These are phyloP conservation scores for Suillus discolor DNA, from an alignment of 768 basidiomycete genomes.

Conservation along the genomic window DNA sequence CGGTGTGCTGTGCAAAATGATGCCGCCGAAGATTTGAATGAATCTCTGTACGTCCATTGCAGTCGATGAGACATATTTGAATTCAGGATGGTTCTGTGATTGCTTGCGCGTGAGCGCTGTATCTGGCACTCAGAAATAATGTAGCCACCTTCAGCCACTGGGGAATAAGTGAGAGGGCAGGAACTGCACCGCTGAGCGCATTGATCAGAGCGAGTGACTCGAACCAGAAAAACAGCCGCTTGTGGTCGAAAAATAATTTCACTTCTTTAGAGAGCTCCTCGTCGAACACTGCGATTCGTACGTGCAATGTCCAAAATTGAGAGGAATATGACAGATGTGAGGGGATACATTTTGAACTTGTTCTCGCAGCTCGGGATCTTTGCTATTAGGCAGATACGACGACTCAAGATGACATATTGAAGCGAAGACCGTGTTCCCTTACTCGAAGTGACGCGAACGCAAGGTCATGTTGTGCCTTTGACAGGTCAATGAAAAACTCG, in stretches of 20 bases:
- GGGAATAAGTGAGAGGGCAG: background rate
- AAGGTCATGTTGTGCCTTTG: constrained; percentile 19
- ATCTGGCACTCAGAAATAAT: background rate
- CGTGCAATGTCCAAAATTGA: constrained; percentile 16
- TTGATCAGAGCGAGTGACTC: too few species aligned
- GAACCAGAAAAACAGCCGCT: too few species aligned
- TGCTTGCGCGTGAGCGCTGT: background rate
- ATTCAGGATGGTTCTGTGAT: background rate
- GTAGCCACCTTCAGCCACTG: background rate
- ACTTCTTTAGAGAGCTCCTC: too few species aligned
- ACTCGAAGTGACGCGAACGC: constrained; percentile 24
- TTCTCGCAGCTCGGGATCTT: constrained; percentile 15
- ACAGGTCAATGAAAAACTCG: constrained; percentile 18
- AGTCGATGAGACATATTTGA: background rate
- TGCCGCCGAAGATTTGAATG: constrained; percentile 13
- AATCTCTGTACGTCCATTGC: constrained; percentile 15
- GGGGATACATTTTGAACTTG: constrained; percentile 5
- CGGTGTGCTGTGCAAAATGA: constrained; percentile 19
- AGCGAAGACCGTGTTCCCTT: constrained; percentile 32
- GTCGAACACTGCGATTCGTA: background rate
- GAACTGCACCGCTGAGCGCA: too few species aligned
- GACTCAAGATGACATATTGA: constrained; percentile 37
- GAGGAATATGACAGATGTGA: constrained; percentile 13
- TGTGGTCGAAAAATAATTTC: too few species aligned
- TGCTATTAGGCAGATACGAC: constrained; percentile 30